Base-by-base conservation (phyloP, 2,329 filamentous ascomycete genomes). In the Cercospora sojina region DNA sequence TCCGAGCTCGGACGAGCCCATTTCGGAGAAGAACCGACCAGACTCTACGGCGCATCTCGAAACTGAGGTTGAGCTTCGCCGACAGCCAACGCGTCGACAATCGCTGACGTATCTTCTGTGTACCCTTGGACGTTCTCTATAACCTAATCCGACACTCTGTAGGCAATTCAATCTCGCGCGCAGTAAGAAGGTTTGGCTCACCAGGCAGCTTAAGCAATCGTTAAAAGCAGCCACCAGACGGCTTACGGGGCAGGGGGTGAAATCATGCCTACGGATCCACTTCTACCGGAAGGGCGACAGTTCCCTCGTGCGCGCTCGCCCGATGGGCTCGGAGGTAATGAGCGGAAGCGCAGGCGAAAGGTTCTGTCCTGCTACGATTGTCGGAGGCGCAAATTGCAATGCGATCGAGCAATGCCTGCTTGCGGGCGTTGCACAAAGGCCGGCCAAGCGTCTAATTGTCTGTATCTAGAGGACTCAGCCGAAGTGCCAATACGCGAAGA, bases 341-440 rank as follows among this genome's bases (percentile, higher is more conserved):
- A 80, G n/a, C 72, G 75, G 3, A 82, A 81, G 66, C 79, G 81
- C 68, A 79, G 81, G 65, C 76, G 81, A 18, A 83, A 82, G 71
- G 81, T 82, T 16, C 71, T 83, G 8, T 83, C 81, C 2, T 83
- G 81, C 67, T 81, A 79, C 67, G 79, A 81, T 12, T 83, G 81
- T 74, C 78, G 81, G 59, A 77, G 77, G 51, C 76, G 81, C n/a
- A 83, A 82, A 69, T 78, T 83, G 69, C 81, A 82, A 69, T 83
- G 81, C 70, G 81, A 83, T 69, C 79, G 81, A 43, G 74, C 78
- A 4, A 78, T 80, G 68, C 81, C 81, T 35, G 77, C 81, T 2
- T 83, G 81, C 64, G 77, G 79, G 41, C 75, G 81, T 49, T 83
- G 81, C 64, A 75, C 78, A 23, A 82, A 78, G 67, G 79, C 79